Conservation (phyloP, 176 grass and related monocot genomes). For the Panicum miliaceum region DNA sequence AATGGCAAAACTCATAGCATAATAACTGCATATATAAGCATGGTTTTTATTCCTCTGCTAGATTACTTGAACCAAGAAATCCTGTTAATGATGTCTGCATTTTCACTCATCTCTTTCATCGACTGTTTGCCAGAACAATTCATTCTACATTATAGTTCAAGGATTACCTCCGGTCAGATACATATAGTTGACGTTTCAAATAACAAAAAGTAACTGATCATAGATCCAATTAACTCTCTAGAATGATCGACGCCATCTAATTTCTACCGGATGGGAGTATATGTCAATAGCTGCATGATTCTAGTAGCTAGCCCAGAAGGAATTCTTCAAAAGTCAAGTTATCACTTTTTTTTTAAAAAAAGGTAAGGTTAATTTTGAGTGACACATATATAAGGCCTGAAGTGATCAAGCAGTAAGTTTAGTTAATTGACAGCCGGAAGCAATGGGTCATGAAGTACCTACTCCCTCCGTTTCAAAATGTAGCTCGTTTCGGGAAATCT, state of each 20-base stretch:
- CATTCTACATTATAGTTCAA: neutral
- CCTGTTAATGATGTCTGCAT: neutral
- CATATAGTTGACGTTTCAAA: neutral
- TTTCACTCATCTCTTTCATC: conserved; percentile 1
- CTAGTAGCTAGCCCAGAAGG: neutral
- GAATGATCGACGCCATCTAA: too few relatives aligned
- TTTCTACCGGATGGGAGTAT: too few relatives aligned
- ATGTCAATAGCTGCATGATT: neutral
- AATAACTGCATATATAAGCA: neutral
- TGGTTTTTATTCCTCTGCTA: neutral
- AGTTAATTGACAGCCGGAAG: neutral
- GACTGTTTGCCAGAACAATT: neutral
- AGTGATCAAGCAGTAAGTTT: neutral
- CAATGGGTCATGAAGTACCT: neutral
- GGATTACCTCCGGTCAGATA: neutral
- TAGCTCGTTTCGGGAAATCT: too few relatives aligned
- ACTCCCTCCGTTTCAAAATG: too few relatives aligned
- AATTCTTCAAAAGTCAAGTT: neutral
- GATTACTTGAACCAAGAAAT: conserved; percentile 15
- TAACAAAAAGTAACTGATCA: neutral
- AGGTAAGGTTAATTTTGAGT: too few relatives aligned
- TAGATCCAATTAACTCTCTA: neutral
- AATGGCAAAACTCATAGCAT: neutral
- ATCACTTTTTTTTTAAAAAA: neutral
- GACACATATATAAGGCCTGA: neutral